Base-by-base conservation (phyloP, 2,329 filamentous ascomycete species). In the Clarireedia homoeocarpa region DNA sequence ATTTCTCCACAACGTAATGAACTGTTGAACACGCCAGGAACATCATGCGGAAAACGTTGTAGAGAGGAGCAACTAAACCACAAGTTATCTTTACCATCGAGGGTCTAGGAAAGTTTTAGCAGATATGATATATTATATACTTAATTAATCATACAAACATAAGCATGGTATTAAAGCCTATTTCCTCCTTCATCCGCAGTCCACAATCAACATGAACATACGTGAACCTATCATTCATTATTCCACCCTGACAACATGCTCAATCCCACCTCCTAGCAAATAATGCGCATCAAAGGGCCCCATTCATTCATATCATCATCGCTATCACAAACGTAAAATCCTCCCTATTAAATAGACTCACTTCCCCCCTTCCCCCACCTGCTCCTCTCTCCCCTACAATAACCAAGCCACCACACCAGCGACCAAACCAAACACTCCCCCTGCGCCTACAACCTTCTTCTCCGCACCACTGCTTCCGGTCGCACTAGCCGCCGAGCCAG, bases 401-500 rank as follows among this genome's bases (percentile, higher is more conserved):
- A 46, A 24, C 44, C 44, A 46, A 24, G 20, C 44, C 20, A 14
- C 20, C 23, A 46, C 44, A 2, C 44, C 44, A 24, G 44, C 44
- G 6, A 46, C 23, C 44, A 30, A 14, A n/a, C 44, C 44, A 23
- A 47, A 15, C 44, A 47, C 23, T 15, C 44, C 44, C 6, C 44
- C 44, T 0, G 44, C 23, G 10, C 44, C 20, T 2, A 47, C 26
- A 15, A 27, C 44, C 6, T 14, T 6, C 23, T n/a, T 47, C 23
- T 30, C 40, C 4, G 17, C 40, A 23, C 17, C 15, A 44, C 40
- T 44, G 6, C 53, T 58, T 30, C 55, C 52, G 2, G 55, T 42
- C 3, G 61, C 63, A 24, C 57, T 61, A 2, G 55, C 53, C 2
- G 60, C 53, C 3, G 58, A 48, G 0, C 55, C 40, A 9, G 59